Percentiles rank a stretch among this genome's conserved stretches.
phyloP scores from a whole-genome alignment of 2,329 filamentous ascomycete genomes.

The Didymellaceae sp. region DNA sequence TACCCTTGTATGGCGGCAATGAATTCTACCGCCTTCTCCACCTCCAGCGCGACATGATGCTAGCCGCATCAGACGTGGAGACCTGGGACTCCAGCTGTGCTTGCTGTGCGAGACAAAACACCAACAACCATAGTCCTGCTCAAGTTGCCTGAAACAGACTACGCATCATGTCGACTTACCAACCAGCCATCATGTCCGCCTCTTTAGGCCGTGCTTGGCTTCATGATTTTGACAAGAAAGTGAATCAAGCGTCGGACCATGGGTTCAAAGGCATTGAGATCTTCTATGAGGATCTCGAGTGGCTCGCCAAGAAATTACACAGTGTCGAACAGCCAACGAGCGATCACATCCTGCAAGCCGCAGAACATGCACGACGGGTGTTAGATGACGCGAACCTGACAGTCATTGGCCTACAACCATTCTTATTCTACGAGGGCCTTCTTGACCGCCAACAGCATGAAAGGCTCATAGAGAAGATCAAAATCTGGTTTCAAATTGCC shows the following conservation, averaged over 20 bases:
- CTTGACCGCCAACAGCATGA: conserved; percentile 11
- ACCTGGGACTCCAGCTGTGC: no score
- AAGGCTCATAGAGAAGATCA: conserved; percentile 8
- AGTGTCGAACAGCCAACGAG: neutral
- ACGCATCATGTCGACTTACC: conserved; percentile 2
- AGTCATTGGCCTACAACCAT: conserved; percentile 10
- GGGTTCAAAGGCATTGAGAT: conserved; percentile 11
- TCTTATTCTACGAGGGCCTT: conserved; percentile 12
- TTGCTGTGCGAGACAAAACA: no score
- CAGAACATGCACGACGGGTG: conserved; percentile 3
- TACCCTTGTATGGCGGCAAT: neutral
- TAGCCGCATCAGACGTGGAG: neutral
- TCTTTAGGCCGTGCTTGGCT: conserved; percentile 10
- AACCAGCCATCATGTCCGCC: conserved; percentile 6
- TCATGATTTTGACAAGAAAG: conserved; percentile 9
- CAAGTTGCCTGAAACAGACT: neutral
- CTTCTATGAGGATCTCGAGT: conserved; percentile 13
- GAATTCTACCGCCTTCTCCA: neutral
- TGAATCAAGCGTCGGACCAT: conserved; percentile 2
- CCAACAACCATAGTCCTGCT: no score
- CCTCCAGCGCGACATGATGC: neutral
- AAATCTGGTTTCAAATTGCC: conserved; percentile 10
- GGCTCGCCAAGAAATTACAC: conserved; percentile 5
- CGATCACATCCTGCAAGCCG: neutral
- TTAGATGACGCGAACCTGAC: neutral